These are phyloP conservation scores for Phialophora expanda DNA, from an alignment of 2,329 filamentous ascomycete genomes.

Conservation along the genomic window DNA sequence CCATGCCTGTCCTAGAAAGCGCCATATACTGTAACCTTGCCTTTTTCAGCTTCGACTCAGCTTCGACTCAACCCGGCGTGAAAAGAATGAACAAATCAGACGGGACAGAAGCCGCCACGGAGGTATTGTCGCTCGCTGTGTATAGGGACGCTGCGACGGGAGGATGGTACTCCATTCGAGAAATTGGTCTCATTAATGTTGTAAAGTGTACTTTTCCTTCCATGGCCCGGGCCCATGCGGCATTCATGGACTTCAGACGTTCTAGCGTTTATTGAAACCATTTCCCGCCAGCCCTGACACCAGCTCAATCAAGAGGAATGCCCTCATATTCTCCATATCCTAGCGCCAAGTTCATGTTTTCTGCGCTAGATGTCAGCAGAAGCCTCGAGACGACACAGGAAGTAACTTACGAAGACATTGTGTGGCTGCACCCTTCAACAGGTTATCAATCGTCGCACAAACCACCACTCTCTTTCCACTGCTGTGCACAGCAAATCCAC, in stretches of 20 bases:
- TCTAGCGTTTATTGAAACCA: slow-evolving; percentile 1
- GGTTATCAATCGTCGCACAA: slow-evolving; percentile 90
- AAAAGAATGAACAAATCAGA: not conserved
- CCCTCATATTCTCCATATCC: slow-evolving; percentile 89
- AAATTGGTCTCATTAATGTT: not conserved
- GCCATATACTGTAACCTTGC: not conserved
- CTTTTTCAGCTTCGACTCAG: not conserved
- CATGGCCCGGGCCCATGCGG: not conserved
- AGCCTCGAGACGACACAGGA: not conserved
- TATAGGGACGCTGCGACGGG: not conserved
- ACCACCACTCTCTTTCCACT: slow-evolving; percentile 91
- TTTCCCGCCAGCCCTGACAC: not conserved
- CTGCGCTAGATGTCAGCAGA: slow-evolving; percentile 48
- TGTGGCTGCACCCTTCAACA: slow-evolving; percentile 90
- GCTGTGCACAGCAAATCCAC: slow-evolving; percentile 91
- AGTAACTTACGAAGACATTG: slow-evolving; percentile 81
- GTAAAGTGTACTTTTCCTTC: slow-evolving; percentile 7
- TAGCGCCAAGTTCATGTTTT: slow-evolving; percentile 93
- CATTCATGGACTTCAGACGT: not conserved
- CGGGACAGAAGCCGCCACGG: not conserved
- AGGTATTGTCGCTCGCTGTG: not conserved
- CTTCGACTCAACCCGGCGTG: not conserved
- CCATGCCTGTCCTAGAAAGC: not conserved
- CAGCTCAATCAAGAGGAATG: slow-evolving; percentile 65
- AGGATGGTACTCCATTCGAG: no score